Conservation (phyloP, 371 early-diverging fungal species). For the Syncephalastrum sp. region DNA sequence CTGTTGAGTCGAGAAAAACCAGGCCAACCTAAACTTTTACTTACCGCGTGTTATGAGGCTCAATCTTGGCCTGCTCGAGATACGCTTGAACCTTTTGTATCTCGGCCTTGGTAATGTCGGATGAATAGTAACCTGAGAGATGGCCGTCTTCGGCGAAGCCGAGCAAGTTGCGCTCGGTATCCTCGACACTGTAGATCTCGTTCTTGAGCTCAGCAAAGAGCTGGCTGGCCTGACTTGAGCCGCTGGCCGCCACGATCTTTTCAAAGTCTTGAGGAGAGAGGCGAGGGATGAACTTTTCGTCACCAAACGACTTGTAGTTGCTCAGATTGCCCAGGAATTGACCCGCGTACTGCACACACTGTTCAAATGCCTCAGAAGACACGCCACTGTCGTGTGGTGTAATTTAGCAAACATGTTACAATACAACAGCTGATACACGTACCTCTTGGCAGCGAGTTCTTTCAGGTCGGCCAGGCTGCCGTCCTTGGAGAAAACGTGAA, state of each 20-base stretch:
- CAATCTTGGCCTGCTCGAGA: constrained; percentile 38
- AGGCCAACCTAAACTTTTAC: background rate
- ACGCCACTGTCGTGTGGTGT: constrained; percentile 28
- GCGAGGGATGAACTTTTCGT: constrained; percentile 65
- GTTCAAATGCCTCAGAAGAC: constrained; percentile 44
- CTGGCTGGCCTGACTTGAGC: constrained; percentile 18
- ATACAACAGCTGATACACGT: background rate
- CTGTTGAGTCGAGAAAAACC: background rate
- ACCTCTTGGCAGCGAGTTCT: constrained; percentile 29
- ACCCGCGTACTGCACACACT: constrained; percentile 55
- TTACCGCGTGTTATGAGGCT: constrained; percentile 40
- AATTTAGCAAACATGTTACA: background rate
- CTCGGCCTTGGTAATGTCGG: constrained; percentile 51
- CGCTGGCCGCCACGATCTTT: constrained; percentile 39
- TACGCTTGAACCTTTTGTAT: constrained; percentile 48
- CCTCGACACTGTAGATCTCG: constrained; percentile 41
- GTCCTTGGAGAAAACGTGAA: constrained; percentile 25
- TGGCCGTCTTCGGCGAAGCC: constrained; percentile 67
- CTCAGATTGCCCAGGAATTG: constrained; percentile 54
- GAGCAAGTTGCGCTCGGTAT: constrained; percentile 39
- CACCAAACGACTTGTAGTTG: constrained; percentile 66
- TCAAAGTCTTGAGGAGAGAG: constrained; percentile 28
- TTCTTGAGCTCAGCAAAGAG: constrained; percentile 30
- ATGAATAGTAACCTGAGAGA: constrained; percentile 55
- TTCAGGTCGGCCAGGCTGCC: constrained; percentile 25